phyloP scores from a whole-genome alignment of 495 filamentous ascomycete species.

The Elaphomyces granulatus region DNA sequence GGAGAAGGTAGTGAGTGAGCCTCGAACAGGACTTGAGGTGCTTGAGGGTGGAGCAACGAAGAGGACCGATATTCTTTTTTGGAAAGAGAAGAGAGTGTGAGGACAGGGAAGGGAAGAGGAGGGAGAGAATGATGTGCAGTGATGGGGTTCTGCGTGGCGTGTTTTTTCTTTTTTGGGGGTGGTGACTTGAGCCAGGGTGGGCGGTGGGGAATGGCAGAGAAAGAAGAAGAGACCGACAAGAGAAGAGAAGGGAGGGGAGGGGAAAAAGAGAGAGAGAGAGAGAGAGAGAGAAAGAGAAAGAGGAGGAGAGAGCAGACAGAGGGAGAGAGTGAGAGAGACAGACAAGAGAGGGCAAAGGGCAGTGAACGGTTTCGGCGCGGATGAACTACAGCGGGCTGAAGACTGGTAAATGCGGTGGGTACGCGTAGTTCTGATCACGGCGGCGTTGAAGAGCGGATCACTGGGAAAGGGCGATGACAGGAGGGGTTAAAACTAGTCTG shows the following conservation, averaged over 20 bases:
- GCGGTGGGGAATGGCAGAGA: conserved; percentile 16
- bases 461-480: no score
- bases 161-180: conserved; percentile 3
- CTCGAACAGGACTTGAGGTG: no score
- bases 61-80: no score
- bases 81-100: neutral
- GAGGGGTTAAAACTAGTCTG: no score
- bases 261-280: conserved; percentile 7
- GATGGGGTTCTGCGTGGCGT: neutral
- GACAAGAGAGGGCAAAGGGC: conserved; percentile 17
- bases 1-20: neutral
- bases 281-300: conserved; percentile 21
- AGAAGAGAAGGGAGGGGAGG: conserved; percentile 20
- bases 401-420: neutral
- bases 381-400: neutral
- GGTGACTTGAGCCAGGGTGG: no score
- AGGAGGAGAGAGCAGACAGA: conserved; percentile 17
- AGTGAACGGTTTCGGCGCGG: conserved; percentile 9
- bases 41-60: no score
- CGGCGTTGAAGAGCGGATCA: neutral
- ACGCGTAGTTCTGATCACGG: neutral
- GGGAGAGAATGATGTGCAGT: conserved; percentile 2
- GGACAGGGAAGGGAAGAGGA: conserved; percentile 4
- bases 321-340: conserved; percentile 13
- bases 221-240: conserved; percentile 9